Evolutionary conservation across 106 monocot species (phyloP), one percentile per base, ranked within the genome.

Genomic region (Allium sativum): DNA sequence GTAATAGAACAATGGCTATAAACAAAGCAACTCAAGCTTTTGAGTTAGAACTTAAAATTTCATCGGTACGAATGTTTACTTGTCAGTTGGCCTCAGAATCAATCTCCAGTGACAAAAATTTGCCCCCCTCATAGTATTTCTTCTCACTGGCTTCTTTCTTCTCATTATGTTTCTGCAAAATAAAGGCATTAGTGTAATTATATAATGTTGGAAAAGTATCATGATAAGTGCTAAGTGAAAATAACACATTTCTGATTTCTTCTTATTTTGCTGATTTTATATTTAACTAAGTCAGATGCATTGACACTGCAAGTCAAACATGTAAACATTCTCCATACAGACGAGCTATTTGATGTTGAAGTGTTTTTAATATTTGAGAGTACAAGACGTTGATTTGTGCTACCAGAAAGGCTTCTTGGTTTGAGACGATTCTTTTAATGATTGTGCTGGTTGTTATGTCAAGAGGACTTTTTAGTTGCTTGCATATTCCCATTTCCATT

Each of bases 81-180:
- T 18, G 48, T 21, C 41, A 52, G 47, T 9, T 17, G 31, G 31
- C 21, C 47, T 13, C 10, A 4, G 15, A 56, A 19, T 85, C 47
- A 85, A 59, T 85, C 85, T 44, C 74, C 85, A 18, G 77, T 50
- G 7, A 85, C 69, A 18, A 67, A n/a, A n/a, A 80, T 19, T 22
- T 76, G 63, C 78, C 81, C 16, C 50, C 62, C 46, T 81, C 88
- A 44, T 89, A 89, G 18, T 89, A 89, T 46, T 64, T 89, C 74
- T 50, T 81, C 64, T 89, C 88, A 59, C 83, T 89, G 21, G 75
- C 77, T 77, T 81, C 88, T 69, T 84, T 89, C 81, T 84, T 88
- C 70, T 83, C 88, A 65, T 89, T 89, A 59, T 83, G 64, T 57
- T 84, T 84, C 88, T 89, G 79, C 62, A 76, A 13, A 13, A 65